These are phyloP conservation scores for Seminavis robusta DNA, from an alignment of 108 stramenopile species.

Conservation along the genomic window DNA sequence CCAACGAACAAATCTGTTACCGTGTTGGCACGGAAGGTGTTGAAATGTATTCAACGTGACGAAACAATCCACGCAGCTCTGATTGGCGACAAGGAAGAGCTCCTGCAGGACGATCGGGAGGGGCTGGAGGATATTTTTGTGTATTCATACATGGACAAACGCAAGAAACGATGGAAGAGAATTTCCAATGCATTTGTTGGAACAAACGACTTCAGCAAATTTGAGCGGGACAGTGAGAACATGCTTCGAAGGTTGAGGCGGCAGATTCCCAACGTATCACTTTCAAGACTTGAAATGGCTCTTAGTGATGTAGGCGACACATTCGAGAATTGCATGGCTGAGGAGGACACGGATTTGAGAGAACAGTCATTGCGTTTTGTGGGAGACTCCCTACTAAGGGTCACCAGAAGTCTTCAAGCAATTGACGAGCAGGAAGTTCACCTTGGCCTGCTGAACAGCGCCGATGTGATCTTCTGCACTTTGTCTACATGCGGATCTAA, in stretches of 20 bases:
- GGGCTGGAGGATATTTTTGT: not conserved
- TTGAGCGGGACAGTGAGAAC: not conserved
- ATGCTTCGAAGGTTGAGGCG: not conserved
- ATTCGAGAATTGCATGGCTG: not conserved
- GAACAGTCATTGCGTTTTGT: not conserved
- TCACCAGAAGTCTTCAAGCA: constrained; percentile 9
- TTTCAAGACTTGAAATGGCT: not conserved
- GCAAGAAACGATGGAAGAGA: not conserved
- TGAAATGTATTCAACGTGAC: constrained; percentile 19
- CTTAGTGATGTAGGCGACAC: not conserved
- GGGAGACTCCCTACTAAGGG: not conserved
- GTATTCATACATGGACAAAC: not conserved
- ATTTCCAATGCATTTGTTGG: not conserved
- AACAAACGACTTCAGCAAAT: not conserved
- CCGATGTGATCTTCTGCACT: constrained; percentile 43
- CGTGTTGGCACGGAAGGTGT: constrained; percentile 56
- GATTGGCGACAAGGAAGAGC: constrained; percentile 26
- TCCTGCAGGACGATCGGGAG: constrained; percentile 12
- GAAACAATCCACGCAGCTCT: constrained; percentile 19
- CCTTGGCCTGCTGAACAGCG: constrained; percentile 29
- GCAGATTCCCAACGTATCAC: not conserved
- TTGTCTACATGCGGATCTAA: constrained; percentile 49
- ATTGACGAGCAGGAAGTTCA: constrained; percentile 24
- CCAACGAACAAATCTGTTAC: constrained; percentile 70
- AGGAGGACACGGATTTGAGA: no score